These are phyloP conservation scores for Paraphaeosphaeria sporulosa DNA, from an alignment of 2,329 filamentous ascomycete species.

Conservation along the genomic window DNA sequence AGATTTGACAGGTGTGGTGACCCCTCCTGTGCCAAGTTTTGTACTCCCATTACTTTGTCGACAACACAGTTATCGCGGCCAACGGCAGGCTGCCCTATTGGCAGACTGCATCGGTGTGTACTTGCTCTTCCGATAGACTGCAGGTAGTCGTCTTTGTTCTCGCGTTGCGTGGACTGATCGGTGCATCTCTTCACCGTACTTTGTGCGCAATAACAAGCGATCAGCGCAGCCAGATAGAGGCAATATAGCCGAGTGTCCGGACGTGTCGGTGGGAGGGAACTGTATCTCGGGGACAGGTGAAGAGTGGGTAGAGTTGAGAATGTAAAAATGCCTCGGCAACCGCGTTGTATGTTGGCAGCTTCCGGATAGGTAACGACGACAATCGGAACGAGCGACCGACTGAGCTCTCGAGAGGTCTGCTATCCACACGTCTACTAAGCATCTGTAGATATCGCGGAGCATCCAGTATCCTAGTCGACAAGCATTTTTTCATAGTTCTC, in stretches of 20 bases:
- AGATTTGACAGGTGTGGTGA: constrained; percentile 6
- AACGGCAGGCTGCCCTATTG: constrained; percentile 15
- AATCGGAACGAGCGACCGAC: neutral
- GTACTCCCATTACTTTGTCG: constrained; percentile 7
- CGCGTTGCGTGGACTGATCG: constrained; percentile 13
- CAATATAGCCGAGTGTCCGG: neutral
- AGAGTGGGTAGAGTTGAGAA: neutral
- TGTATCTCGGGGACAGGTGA: neutral
- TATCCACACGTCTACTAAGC: too few relatives aligned
- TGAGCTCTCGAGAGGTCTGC: neutral
- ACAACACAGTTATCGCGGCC: constrained; percentile 5
- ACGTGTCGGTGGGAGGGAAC: neutral
- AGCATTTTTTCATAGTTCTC: too few relatives aligned
- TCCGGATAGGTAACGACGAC: neutral
- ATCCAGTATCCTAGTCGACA: too few relatives aligned
- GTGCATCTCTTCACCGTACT: constrained; percentile 15
- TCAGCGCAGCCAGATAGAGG: constrained; percentile 17
- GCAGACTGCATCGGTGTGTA: constrained; percentile 7
- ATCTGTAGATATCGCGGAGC: too few relatives aligned
- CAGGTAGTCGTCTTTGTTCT: constrained; percentile 7
- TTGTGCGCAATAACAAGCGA: constrained; percentile 10
- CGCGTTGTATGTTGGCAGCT: neutral
- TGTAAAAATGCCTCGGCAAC: neutral
- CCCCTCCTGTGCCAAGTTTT: constrained; percentile 8
- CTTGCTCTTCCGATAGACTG: constrained; percentile 11